These are phyloP conservation scores for Violaceomyces palustris DNA, from an alignment of 1,284 basidiomycete genomes.

Conservation along the genomic window DNA sequence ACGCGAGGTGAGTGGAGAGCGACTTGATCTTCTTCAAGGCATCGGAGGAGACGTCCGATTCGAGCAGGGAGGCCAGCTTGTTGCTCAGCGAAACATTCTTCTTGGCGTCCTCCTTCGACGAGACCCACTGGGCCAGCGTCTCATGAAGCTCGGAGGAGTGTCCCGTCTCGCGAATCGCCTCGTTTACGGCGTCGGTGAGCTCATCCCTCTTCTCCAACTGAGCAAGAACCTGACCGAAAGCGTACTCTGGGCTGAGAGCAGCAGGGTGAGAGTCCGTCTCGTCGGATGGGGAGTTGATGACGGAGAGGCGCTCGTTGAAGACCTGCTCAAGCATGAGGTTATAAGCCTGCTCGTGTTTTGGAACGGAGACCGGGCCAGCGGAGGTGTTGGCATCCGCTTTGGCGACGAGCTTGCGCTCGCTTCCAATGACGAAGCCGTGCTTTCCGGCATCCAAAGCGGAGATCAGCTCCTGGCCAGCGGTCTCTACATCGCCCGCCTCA, in stretches of 20 bases:
- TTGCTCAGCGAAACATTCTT: constrained; percentile 26
- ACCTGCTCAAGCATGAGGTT: constrained; percentile 78
- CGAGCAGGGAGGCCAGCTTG: constrained; percentile 54
- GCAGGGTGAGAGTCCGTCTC: constrained; percentile 40
- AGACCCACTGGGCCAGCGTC: constrained; percentile 37
- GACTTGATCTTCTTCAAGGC: constrained; percentile 36
- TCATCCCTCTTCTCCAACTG: constrained; percentile 58
- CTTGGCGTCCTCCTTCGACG: constrained; percentile 23
- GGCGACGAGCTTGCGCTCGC: constrained; percentile 52
- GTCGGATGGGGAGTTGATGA: constrained; percentile 62
- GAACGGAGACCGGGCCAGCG: constrained; percentile 55
- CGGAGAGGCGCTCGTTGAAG: constrained; percentile 75
- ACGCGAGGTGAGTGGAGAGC: constrained; percentile 29
- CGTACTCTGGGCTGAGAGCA: constrained; percentile 86
- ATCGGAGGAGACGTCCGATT: constrained; percentile 59
- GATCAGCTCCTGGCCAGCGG: constrained; percentile 32
- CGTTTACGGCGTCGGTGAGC: constrained; percentile 39
- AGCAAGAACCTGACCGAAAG: constrained; percentile 81
- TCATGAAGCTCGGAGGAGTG: constrained; percentile 42
- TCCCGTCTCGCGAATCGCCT: constrained; percentile 17
- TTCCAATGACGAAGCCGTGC: constrained; percentile 51
- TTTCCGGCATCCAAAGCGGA: constrained; percentile 21
- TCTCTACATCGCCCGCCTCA: constrained; percentile 15
- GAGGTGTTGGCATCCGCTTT: constrained; percentile 17
- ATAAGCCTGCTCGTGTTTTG: constrained; percentile 86